A percentile compares a stretch with the other conserved stretches of the same genome.
These are phyloP conservation scores for Nemania diffusa DNA, from an alignment of 2,329 filamentous ascomycete genomes.

Conservation along the genomic window DNA sequence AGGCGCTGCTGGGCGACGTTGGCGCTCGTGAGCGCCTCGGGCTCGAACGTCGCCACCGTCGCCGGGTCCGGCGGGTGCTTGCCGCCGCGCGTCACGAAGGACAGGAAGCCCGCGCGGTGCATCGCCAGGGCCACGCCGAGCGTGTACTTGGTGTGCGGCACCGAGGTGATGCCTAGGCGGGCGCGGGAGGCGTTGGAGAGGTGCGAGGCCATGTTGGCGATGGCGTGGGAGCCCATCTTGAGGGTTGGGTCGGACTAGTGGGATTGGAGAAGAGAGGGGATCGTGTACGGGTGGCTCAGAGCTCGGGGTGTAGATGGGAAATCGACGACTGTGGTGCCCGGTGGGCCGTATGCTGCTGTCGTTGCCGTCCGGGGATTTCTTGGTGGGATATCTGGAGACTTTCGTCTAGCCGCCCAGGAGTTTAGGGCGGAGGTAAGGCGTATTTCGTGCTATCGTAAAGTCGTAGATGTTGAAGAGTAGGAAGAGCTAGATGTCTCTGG, in stretches of 20 bases:
- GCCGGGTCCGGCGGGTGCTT: constrained; percentile 63
- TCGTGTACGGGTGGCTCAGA: not conserved
- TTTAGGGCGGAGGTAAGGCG: not conserved
- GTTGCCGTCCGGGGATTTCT: not conserved
- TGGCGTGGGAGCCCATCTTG: constrained; percentile 76
- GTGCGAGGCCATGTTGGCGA: constrained; percentile 87
- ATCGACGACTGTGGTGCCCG: not conserved
- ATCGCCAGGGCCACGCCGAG: constrained; percentile 79
- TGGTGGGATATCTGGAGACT: not conserved
- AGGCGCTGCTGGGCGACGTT: constrained; percentile 81
- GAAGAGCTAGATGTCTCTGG: too few relatives aligned
- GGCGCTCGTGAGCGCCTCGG: constrained; percentile 69
- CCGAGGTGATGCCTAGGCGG: constrained; percentile 84
- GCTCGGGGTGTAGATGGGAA: not conserved
- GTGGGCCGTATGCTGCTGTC: constrained; percentile 7
- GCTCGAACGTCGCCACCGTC: constrained; percentile 57
- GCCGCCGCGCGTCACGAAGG: constrained; percentile 78
- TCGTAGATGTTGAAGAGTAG: not conserved
- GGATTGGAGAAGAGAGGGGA: not conserved
- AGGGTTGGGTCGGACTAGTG: not conserved
- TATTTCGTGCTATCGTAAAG: not conserved
- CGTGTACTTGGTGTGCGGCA: constrained; percentile 84
- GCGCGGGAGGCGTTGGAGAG: constrained; percentile 88
- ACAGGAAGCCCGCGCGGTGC: constrained; percentile 84
- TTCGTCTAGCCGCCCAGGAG: not conserved